Evolutionary conservation across 805 yeast genomes (phyloP).

Genomic region (Myxozyma udenii): DNA sequence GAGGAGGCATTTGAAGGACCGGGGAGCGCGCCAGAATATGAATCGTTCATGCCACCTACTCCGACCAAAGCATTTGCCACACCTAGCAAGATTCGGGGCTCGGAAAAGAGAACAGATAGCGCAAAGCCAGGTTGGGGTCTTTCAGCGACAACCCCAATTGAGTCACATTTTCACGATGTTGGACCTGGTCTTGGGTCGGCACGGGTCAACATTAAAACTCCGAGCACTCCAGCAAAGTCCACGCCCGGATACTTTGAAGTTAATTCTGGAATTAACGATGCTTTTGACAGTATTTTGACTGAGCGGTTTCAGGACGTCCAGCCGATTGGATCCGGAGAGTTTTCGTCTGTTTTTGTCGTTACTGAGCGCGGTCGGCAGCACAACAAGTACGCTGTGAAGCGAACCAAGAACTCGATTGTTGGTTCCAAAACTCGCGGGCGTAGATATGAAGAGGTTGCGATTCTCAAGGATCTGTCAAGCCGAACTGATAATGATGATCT

Average conservation of each 20-base stretch:
- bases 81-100: neutral
- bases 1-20: constrained; percentile 11
- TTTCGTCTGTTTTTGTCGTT: constrained; percentile 83
- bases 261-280: constrained; percentile 9
- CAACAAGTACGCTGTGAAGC: constrained; percentile 73
- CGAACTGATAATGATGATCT: constrained; percentile 55
- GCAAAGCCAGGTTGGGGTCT: neutral
- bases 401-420: constrained; percentile 65
- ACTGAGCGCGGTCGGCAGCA: constrained; percentile 51
- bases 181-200: constrained; percentile 15
- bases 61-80: constrained; percentile 41
- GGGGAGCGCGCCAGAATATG: constrained; percentile 16
- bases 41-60: constrained; percentile 41
- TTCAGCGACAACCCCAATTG: constrained; percentile 4
- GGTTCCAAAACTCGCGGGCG: constrained; percentile 60
- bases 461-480: constrained; percentile 40
- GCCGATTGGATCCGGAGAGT: constrained; percentile 80
- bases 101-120: too few species aligned
- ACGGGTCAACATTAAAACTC: constrained; percentile 20
- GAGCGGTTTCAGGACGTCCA: constrained; percentile 60
- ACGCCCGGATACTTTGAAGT: constrained; percentile 28
- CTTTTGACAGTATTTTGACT: constrained; percentile 46
- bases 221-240: constrained; percentile 31
- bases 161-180: neutral
- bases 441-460: constrained; percentile 71